Percentiles rank a stretch among this genome's conserved stretches.
These are phyloP conservation scores for Butyriboletus appendiculatus DNA, from an alignment of 1,284 basidiomycete genomes.

Conservation along the genomic window DNA sequence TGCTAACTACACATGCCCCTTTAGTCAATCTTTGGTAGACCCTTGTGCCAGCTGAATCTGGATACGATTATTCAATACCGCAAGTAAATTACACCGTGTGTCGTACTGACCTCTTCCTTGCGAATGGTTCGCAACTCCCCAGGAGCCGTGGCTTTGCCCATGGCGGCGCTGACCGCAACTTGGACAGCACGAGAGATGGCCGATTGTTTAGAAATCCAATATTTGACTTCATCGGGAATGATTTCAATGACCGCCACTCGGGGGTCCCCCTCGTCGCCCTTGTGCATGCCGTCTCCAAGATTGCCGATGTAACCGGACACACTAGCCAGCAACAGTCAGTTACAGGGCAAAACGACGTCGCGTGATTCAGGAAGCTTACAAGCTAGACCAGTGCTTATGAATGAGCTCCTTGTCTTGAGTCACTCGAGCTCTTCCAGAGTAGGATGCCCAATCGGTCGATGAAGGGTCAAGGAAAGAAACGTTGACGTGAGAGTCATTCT, in stretches of 20 bases:
- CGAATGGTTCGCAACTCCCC: constrained; percentile 66
- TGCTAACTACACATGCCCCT: constrained; percentile 2
- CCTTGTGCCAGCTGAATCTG: constrained; percentile 35
- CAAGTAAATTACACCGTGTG: neutral
- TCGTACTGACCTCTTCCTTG: constrained; percentile 55
- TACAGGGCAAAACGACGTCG: neutral
- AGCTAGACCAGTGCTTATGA: constrained; percentile 66
- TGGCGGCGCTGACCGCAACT: constrained; percentile 53
- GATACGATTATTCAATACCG: constrained; percentile 1
- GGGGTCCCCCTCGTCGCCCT: constrained; percentile 79
- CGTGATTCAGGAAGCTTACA: constrained; percentile 41
- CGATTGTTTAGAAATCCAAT: constrained; percentile 63
- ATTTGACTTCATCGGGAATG: constrained; percentile 78
- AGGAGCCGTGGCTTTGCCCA: constrained; percentile 58
- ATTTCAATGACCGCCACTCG: constrained; percentile 83
- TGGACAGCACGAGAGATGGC: constrained; percentile 49
- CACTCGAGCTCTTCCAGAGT: constrained; percentile 73
- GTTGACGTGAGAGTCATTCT: constrained; percentile 78
- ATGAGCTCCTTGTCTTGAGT: constrained; percentile 65
- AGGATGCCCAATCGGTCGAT: constrained; percentile 85
- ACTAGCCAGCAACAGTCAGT: constrained; percentile 35
- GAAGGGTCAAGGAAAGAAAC: constrained; percentile 75
- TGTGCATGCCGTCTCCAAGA: constrained; percentile 85
- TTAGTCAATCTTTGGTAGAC: constrained; percentile 16
- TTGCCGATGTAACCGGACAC: constrained; percentile 85